A percentile compares a stretch with the other conserved stretches of the same genome.
phyloP scores from a whole-genome alignment of 495 filamentous ascomycete genomes.

The Paragyromitra xinjiangensis region DNA sequence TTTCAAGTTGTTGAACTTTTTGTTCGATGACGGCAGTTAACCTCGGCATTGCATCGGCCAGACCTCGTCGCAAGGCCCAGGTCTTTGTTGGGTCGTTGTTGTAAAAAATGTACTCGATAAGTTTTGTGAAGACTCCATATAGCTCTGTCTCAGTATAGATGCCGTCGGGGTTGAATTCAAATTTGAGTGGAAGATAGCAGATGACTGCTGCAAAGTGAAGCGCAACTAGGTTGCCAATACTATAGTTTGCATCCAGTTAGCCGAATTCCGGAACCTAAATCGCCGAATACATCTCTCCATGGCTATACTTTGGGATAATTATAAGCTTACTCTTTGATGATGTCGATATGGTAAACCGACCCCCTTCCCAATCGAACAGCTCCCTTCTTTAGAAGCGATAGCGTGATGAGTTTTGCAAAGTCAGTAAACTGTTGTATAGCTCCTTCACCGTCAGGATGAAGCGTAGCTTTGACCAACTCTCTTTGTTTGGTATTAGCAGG shows the following conservation, averaged over 20 bases:
- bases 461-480: conserved; percentile 62
- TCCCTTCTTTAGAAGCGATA: conserved; percentile 63
- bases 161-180: conserved; percentile 67
- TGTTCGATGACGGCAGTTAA: conserved; percentile 3
- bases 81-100: conserved; percentile 72
- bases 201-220: conserved; percentile 69
- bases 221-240: conserved; percentile 68
- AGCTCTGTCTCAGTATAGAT: conserved; percentile 68
- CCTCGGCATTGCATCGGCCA: conserved; percentile 32
- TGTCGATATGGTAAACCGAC: conserved; percentile 67
- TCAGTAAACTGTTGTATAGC: conserved; percentile 61
- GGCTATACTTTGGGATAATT: neutral
- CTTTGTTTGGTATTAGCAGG: conserved; percentile 63
- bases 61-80: conserved; percentile 67
- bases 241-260: conserved; percentile 18
- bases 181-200: conserved; percentile 72
- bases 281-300: neutral
- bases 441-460: conserved; percentile 64
- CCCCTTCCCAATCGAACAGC: conserved; percentile 64
- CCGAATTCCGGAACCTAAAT: too few species aligned
- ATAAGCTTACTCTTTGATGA: conserved; percentile 64
- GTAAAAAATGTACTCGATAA: conserved; percentile 72
- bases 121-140: conserved; percentile 67
- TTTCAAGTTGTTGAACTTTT: neutral
- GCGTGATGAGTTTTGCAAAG: conserved; percentile 66